These are phyloP conservation scores for Tricholoma matsutake DNA, from an alignment of 768 basidiomycete genomes.

Conservation along the genomic window DNA sequence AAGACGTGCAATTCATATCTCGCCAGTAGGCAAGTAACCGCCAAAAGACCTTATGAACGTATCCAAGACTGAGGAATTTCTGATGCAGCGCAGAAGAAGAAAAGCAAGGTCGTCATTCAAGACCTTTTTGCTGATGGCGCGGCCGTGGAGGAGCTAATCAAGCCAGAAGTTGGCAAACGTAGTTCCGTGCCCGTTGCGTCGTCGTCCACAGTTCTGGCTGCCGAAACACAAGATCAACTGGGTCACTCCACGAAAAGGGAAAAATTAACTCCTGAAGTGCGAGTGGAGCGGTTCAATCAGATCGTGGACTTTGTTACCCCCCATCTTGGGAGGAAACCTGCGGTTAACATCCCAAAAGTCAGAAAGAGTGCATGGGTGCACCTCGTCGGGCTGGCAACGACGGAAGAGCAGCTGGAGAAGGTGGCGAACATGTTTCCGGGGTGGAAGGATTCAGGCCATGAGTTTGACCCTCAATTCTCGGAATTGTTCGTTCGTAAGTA, in stretches of 20 bases:
- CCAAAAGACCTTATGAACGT: background rate
- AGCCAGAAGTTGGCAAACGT: constrained; percentile 1
- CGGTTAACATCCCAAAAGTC: constrained; percentile 31
- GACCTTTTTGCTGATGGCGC: constrained; percentile 29
- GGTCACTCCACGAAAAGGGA: constrained; percentile 9
- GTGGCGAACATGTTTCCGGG: constrained; percentile 45
- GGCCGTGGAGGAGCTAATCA: constrained; percentile 19
- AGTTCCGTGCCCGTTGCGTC: background rate
- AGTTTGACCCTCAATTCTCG: constrained; percentile 36
- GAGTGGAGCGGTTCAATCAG: constrained; percentile 31
- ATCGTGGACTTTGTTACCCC: constrained; percentile 34
- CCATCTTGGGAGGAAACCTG: constrained; percentile 38
- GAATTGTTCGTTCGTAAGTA: constrained; percentile 57
- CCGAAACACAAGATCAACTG: background rate
- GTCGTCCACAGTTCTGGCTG: constrained; percentile 7
- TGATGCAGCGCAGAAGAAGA: constrained; percentile 30
- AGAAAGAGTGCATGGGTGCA: constrained; percentile 47
- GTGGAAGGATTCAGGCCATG: constrained; percentile 44
- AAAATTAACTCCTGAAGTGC: constrained; percentile 29
- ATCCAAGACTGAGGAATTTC: background rate
- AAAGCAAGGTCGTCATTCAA: constrained; percentile 24
- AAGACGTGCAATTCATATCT: constrained; percentile 16
- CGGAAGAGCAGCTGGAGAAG: constrained; percentile 45
- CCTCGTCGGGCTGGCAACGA: constrained; percentile 48
- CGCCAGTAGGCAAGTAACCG: constrained; percentile 19